Conservation (phyloP, 1,139 yeast genomes). For the Nadsonia starkeyi-henricii region DNA sequence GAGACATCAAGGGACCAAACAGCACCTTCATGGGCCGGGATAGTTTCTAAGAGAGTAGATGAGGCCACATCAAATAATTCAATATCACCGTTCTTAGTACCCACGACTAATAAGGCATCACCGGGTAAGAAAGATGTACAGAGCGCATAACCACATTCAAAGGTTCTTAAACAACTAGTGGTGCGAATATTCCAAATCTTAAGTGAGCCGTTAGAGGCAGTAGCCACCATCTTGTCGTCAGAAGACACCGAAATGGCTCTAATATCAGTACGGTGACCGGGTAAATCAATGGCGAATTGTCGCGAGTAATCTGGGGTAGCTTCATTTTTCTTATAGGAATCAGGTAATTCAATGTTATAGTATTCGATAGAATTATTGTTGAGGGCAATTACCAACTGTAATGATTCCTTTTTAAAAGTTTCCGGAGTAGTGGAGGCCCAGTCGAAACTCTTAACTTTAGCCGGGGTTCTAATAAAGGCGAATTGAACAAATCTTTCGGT, state of each 20-base stretch:
- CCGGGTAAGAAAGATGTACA: conserved; percentile 82
- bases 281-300: conserved; percentile 48
- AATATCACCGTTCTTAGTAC: conserved; percentile 76
- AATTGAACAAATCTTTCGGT: conserved; percentile 19
- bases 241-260: conserved; percentile 71
- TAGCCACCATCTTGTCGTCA: conserved; percentile 67
- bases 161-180: conserved; percentile 64
- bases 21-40: conserved; percentile 68
- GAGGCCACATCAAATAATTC: conserved; percentile 80
- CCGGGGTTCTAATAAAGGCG: conserved; percentile 20
- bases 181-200: conserved; percentile 81
- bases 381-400: conserved; percentile 51
- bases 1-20: conserved; percentile 86
- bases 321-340: conserved; percentile 27
- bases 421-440: conserved; percentile 21
- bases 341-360: conserved; percentile 36
- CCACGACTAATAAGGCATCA: conserved; percentile 75
- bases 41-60: conserved; percentile 52
- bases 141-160: conserved; percentile 80
- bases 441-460: conserved; percentile 22
- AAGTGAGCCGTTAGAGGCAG: conserved; percentile 81
- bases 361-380: conserved; percentile 65
- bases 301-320: conserved; percentile 36
- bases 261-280: conserved; percentile 84
- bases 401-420: conserved; percentile 17